Conservation (phyloP, 257 asterid genomes). For the Primulina huaijiensis region DNA sequence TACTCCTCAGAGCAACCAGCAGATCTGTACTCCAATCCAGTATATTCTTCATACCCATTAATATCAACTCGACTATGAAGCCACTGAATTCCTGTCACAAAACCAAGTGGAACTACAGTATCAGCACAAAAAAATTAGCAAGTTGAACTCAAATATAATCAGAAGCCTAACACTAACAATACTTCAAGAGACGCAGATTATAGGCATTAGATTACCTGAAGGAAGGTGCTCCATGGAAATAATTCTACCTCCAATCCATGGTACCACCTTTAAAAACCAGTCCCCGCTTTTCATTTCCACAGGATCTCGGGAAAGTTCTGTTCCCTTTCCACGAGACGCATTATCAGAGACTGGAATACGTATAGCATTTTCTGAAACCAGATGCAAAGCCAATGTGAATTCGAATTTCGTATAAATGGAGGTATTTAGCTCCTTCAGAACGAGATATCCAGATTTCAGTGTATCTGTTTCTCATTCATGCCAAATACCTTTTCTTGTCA, state of each 20-base stretch:
- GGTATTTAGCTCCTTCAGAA: too few species aligned
- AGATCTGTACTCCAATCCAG: conserved; percentile 77
- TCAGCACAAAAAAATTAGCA: background rate
- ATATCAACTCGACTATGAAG: conserved; percentile 88
- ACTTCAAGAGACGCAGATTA: background rate
- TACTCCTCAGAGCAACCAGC: conserved; percentile 95
- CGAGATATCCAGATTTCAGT: too few species aligned
- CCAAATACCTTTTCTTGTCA: too few species aligned
- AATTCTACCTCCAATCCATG: conserved; percentile 97
- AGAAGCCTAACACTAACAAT: background rate
- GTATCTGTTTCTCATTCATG: too few species aligned
- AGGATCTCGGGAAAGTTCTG: conserved; percentile 69
- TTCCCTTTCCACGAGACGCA: conserved; percentile 64
- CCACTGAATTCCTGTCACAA: conserved; percentile 84
- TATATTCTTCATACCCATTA: conserved; percentile 86
- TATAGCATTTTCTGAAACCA: conserved; percentile 59
- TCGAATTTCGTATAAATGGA: background rate
- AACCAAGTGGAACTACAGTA: conserved; percentile 19
- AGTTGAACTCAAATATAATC: background rate
- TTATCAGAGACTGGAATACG: conserved; percentile 61
- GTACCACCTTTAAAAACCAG: conserved; percentile 85
- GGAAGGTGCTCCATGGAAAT: conserved; percentile 92
- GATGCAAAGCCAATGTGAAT: background rate
- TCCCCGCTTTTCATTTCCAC: conserved; percentile 70
- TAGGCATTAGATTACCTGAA: conserved; percentile 48